Base-by-base conservation (phyloP, 177 flowering plant species). In the Telopea speciosissima region DNA sequence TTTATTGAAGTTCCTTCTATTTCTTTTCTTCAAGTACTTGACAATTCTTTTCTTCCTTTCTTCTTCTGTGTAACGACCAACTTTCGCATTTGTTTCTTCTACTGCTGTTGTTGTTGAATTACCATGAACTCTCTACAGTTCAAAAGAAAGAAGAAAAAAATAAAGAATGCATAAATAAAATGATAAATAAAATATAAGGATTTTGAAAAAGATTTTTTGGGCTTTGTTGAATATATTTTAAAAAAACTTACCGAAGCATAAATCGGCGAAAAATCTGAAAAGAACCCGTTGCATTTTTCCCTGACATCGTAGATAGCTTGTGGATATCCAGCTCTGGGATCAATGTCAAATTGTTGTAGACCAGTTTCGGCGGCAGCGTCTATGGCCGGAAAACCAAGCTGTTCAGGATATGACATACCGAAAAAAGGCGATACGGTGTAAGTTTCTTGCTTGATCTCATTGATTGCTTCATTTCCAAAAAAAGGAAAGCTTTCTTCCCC, bases 1-100 rank as follows among this genome's bases (percentile, higher is more conserved):
- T 76, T 88, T 88, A 83, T 79, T 85, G 78, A 84, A 88, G 78
- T 88, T 88, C 66, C 92, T 85, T 78, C 83, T 85, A 70, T 81
- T 85, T 83, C 87, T 81, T 70, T 88, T 88, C 83, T 85, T 87
- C 69, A 86, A 60, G 64, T 88, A 88, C 45, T 86, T 81, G 0
- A 80, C 74, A 67, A 88, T 88, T 76, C 84, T 84, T 19, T 82
- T 82, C 68, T 81, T 88, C 71, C 88, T 86, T 79, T 86, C 92
- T 74, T 87, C 90, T 2, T 66, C 82, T 5, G 90, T 80, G 67
- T 85, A 87, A 36, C 79, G 40, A 0, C 83, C 85, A 8, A 86
- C 82, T 67, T 81, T 83, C n/a, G 54, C 61, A 44, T 64, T 73
- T 16, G 76, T 45, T 1, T 83, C 83, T 44, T 83, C 85, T 9